Evolutionary conservation across 768 basidiomycete species (phyloP), one percentile per base, ranked within the genome.

Genomic region (Pulveroboletus sp.): DNA sequence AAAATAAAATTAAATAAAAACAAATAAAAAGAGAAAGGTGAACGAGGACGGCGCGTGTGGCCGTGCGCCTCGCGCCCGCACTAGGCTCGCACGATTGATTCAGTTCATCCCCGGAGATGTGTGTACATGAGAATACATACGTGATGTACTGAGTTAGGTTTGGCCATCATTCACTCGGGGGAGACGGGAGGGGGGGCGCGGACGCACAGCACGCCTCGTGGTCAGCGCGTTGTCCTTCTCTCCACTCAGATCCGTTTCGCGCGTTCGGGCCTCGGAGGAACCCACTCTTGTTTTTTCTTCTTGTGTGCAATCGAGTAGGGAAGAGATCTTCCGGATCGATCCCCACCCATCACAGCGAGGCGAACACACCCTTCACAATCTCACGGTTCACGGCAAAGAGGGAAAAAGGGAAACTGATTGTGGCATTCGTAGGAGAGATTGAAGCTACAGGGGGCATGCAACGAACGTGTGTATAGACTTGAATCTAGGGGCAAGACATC

Each of bases 191-290:
- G 21, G 21, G 21, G 21, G 21, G 21, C 2, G 21, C 21, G 21
- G 21, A 21, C 3, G 21, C 21, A 3, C 21, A 21, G 2, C 27
- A 24, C 18, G 51, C 60, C 63, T 64, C 64, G 51, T 66, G 63
- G 61, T 45, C 31, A 45, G 58, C 47, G 63, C 61, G 50, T 65
- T 64, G 62, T 21, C 3, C 21, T 3, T 51, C 51, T 46, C 46
- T 47, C 40, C 51, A 52, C 38, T 51, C 21, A 47, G 15, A 27
- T 31, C 41, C 48, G 21, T 21, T 21, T 37, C 48, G 46, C 44
- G 51, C 49, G 52, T 46, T 63, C 63, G 60, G 39, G 52, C 54
- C 54, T 58, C 62, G 63, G 63, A 51, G 54, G 27, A 57, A 65
- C 55, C 63, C 63, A 62, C 61, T 18, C 38, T 47, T 45, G 43